Evolutionary conservation across 1,139 yeast species (phyloP).

Genomic region (Spathaspora sp.): DNA sequence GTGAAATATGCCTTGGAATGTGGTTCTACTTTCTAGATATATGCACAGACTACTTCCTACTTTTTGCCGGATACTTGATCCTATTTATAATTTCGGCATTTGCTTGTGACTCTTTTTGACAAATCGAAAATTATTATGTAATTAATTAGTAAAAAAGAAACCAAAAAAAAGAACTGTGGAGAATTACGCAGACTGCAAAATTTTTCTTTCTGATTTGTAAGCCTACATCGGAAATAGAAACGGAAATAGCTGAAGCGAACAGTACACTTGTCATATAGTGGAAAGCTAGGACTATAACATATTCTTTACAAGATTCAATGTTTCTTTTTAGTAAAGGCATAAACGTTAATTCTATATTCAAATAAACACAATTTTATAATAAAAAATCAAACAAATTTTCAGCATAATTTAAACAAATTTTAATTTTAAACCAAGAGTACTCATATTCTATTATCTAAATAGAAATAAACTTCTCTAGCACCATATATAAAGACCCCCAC

Average conservation of each 20-base stretch:
- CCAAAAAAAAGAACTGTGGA: background rate
- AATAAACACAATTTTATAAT: background rate
- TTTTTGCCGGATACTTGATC: background rate
- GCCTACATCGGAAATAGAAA: background rate
- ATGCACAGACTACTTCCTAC: background rate
- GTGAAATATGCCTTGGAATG: background rate
- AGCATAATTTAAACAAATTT: background rate
- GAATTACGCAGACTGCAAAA: background rate
- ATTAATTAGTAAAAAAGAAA: background rate
- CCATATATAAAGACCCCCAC: no score
- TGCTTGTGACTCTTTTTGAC: background rate
- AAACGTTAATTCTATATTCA: background rate
- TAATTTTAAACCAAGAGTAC: background rate
- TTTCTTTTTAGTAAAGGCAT: background rate
- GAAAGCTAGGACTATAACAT: background rate
- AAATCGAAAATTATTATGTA: background rate
- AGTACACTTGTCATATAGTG: background rate
- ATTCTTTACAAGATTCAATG: background rate
- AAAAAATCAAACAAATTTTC: background rate
- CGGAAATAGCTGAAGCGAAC: background rate
- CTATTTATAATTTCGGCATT: background rate
- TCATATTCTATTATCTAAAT: background rate
- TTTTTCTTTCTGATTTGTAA: background rate
- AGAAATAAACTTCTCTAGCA: background rate
- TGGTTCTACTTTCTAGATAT: background rate